phyloP scores from a whole-genome alignment of 2,329 filamentous ascomycete species.

The Beauveria medogensis region DNA sequence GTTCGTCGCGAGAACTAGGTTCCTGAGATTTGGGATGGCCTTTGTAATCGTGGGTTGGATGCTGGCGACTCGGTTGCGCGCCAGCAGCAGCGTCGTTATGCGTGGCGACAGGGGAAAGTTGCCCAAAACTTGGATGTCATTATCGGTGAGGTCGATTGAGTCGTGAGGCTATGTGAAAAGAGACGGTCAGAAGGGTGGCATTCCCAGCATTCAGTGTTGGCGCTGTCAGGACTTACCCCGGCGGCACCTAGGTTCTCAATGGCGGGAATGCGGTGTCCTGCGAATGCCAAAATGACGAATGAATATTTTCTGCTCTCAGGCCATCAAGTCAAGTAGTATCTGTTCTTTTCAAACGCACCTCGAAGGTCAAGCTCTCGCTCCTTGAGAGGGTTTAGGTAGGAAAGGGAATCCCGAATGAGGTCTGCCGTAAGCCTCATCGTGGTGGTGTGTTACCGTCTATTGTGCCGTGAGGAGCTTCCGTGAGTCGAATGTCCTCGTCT shows the following conservation, averaged over 20 bases:
- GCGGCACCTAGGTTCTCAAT: constrained; percentile 98
- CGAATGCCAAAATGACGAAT: constrained; percentile 45
- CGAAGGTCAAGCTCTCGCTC: constrained; percentile 98
- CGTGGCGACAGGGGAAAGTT: constrained; percentile 92
- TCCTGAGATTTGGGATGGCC: constrained; percentile 73
- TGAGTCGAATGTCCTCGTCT: neutral
- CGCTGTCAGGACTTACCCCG: constrained; percentile 52
- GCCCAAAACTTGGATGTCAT: constrained; percentile 80
- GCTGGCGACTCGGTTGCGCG: constrained; percentile 75
- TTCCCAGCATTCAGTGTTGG: neutral
- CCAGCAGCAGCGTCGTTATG: constrained; percentile 78
- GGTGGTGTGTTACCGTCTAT: constrained; percentile 16
- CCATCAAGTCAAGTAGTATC: constrained; percentile 71
- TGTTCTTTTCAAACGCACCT: constrained; percentile 96
- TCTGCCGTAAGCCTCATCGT: constrained; percentile 92
- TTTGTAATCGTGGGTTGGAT: constrained; percentile 70
- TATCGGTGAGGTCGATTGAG: constrained; percentile 96
- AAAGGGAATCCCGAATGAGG: constrained; percentile 87
- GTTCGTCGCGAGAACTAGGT: constrained; percentile 77
- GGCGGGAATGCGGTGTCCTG: constrained; percentile 94
- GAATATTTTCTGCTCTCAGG: constrained; percentile 75
- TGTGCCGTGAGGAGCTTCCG: neutral
- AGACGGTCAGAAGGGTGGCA: constrained; percentile 8
- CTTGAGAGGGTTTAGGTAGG: constrained; percentile 97
- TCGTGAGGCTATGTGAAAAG: constrained; percentile 67